These are phyloP conservation scores for Carnegiea gigantea DNA, from an alignment of 179 eudicot species.

Conservation along the genomic window DNA sequence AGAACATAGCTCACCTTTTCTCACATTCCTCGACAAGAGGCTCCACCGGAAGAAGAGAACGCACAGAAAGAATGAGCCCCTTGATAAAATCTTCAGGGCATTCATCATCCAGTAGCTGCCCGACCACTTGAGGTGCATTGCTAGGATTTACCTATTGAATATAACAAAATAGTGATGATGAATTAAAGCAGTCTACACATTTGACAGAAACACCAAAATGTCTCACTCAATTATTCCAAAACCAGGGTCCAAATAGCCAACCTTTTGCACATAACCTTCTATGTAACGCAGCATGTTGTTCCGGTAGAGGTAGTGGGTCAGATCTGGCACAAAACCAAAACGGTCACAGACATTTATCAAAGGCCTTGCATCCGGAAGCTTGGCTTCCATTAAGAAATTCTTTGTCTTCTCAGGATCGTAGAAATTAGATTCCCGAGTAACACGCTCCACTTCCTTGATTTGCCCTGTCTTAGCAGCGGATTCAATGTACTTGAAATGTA, in stretches of 20 bases:
- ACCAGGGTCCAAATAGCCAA: neutral
- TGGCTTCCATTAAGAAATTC: conserved; percentile 57
- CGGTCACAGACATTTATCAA: conserved; percentile 56
- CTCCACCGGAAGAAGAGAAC: conserved; percentile 57
- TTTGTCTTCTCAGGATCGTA: conserved; percentile 55
- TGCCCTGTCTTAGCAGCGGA: conserved; percentile 61
- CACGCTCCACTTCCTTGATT: conserved; percentile 58
- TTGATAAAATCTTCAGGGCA: conserved; percentile 59
- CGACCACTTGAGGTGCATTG: conserved; percentile 53
- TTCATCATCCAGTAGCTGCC: conserved; percentile 55
- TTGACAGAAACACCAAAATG: neutral
- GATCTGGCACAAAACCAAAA: conserved; percentile 55
- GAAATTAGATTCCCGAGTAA: conserved; percentile 52
- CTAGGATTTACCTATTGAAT: conserved; percentile 46
- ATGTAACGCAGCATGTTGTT: conserved; percentile 55
- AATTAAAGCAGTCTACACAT: neutral
- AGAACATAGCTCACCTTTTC: conserved; percentile 32
- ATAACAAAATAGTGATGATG: neutral
- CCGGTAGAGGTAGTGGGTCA: conserved; percentile 49
- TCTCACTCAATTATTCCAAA: neutral
- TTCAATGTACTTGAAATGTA: conserved; percentile 55
- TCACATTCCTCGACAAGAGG: conserved; percentile 54
- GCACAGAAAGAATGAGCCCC: conserved; percentile 54
- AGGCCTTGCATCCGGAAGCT: conserved; percentile 59
- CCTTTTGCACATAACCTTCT: conserved; percentile 61